These are phyloP conservation scores for Chlorella sp. DNA, from an alignment of 139 green algal species.

Conservation along the genomic window DNA sequence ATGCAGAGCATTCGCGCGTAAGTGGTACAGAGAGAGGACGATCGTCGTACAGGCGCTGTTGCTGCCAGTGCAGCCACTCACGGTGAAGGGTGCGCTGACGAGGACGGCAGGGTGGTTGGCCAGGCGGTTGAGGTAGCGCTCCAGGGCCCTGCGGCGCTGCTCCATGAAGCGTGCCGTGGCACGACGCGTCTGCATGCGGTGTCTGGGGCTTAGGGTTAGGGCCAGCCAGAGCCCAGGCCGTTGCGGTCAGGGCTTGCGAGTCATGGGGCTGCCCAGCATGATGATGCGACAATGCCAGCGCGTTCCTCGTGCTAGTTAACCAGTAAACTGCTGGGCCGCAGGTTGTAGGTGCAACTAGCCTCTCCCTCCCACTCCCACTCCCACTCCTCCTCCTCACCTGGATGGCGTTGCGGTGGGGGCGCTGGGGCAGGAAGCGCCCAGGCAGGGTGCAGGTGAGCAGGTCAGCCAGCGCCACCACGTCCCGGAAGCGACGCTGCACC, in stretches of 20 bases:
- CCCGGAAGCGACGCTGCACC: too few species aligned
- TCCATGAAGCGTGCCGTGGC: not conserved
- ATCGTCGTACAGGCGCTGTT: not conserved
- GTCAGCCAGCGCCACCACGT: too few species aligned
- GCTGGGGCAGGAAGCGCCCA: too few species aligned
- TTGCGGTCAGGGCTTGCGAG: not conserved
- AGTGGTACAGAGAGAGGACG: not conserved
- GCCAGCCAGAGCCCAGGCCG: not conserved
- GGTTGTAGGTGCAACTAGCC: not conserved
- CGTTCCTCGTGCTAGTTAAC: too few species aligned
- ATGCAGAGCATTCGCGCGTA: too few species aligned
- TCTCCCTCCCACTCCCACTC: not conserved
- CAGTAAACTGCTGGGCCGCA: too few species aligned
- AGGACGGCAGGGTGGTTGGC: not conserved
- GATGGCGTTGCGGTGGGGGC: not conserved
- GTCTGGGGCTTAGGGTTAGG: too few species aligned
- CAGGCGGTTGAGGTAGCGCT: not conserved
- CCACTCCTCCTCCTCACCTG: not conserved
- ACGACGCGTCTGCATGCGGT: not conserved
- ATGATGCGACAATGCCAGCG: not conserved
- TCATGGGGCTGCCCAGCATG: not conserved
- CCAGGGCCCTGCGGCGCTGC: not conserved
- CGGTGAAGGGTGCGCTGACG: not conserved
- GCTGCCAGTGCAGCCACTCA: not conserved
- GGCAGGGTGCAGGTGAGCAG: too few species aligned